Percentiles rank a stretch among this genome's conserved stretches.
Conservation (phyloP, 805 yeast genomes). For the Spathaspora arborariae region DNA sequence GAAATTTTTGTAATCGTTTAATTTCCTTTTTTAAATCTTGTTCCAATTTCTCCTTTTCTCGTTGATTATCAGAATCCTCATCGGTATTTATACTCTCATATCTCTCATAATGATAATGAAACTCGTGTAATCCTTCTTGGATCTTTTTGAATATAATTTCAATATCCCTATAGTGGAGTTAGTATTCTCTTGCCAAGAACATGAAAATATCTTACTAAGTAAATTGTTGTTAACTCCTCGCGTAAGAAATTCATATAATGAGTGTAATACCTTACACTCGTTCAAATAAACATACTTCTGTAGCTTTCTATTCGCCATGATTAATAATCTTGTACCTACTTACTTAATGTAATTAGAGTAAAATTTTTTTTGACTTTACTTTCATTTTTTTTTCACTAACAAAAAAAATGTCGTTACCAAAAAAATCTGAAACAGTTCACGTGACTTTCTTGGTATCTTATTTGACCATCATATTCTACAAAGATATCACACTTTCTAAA, state of each 20-base stretch:
- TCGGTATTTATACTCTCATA: slow-evolving; percentile 31
- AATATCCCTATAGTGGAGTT: slow-evolving; percentile 26
- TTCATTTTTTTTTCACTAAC: background rate
- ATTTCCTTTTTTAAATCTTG: slow-evolving; percentile 43
- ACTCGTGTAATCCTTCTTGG: slow-evolving; percentile 42
- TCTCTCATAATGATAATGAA: slow-evolving; percentile 42
- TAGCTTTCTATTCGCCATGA: slow-evolving; percentile 30
- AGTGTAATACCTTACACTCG: too few species aligned
- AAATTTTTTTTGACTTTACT: background rate
- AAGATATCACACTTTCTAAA: background rate
- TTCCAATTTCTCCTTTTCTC: slow-evolving; percentile 43
- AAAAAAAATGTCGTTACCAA: background rate
- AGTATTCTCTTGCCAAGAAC: background rate
- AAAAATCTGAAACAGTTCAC: background rate
- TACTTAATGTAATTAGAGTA: too few species aligned
- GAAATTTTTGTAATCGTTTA: slow-evolving; percentile 41
- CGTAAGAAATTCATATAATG: too few species aligned
- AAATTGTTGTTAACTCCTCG: too few species aligned
- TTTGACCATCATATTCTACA: background rate
- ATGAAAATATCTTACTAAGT: too few species aligned
- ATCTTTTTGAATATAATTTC: slow-evolving; percentile 42
- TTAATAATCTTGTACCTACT: too few species aligned
- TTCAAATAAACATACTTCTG: slow-evolving; percentile 37
- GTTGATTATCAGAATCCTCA: slow-evolving; percentile 32
- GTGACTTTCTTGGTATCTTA: background rate